These are phyloP conservation scores for Hyphodiscus sp. DNA, from an alignment of 2,329 filamentous ascomycete genomes.

Conservation along the genomic window DNA sequence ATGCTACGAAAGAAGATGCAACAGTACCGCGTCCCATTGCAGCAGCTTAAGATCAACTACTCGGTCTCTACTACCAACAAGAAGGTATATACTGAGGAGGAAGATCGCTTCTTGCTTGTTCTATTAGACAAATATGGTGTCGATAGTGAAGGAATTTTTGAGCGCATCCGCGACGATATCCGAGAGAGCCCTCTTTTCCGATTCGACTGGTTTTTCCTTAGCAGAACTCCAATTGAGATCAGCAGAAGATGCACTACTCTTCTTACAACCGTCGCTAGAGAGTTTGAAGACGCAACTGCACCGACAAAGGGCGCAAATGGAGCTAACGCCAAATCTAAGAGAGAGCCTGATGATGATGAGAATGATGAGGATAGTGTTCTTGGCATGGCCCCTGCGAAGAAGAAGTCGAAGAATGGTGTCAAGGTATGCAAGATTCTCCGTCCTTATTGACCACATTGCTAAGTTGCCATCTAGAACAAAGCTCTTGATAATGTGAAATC, in stretches of 20 bases:
- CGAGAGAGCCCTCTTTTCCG: slow-evolving; percentile 90
- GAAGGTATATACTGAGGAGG: slow-evolving; percentile 98
- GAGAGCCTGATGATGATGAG: slow-evolving; percentile 71
- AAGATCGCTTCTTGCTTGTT: slow-evolving; percentile 91
- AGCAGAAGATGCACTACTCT: slow-evolving; percentile 89
- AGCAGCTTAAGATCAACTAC: slow-evolving; percentile 98
- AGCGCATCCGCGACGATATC: slow-evolving; percentile 95
- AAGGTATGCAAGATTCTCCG: slow-evolving; percentile 43
- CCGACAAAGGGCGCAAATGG: slow-evolving; percentile 43
- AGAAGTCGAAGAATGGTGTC: slow-evolving; percentile 83
- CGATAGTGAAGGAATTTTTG: slow-evolving; percentile 83
- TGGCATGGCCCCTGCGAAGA: slow-evolving; percentile 80
- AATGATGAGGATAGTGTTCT: slow-evolving; percentile 78
- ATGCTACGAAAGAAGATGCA: slow-evolving; percentile 92
- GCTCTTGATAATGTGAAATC: slow-evolving; percentile 83
- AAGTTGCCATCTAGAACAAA: slow-evolving; percentile 64
- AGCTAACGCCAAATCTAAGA: slow-evolving; percentile 63
- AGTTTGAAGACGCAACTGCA: slow-evolving; percentile 68
- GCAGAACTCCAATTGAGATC: slow-evolving; percentile 86
- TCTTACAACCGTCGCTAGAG: slow-evolving; percentile 87
- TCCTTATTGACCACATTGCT: slow-evolving; percentile 9
- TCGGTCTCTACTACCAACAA: slow-evolving; percentile 99
- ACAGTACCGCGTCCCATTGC: slow-evolving; percentile 92
- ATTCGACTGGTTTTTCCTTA: slow-evolving; percentile 99
- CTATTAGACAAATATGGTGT: slow-evolving; percentile 89